Evolutionary conservation across 768 basidiomycete genomes (phyloP).

Genomic region (Crucibulum laeve): DNA sequence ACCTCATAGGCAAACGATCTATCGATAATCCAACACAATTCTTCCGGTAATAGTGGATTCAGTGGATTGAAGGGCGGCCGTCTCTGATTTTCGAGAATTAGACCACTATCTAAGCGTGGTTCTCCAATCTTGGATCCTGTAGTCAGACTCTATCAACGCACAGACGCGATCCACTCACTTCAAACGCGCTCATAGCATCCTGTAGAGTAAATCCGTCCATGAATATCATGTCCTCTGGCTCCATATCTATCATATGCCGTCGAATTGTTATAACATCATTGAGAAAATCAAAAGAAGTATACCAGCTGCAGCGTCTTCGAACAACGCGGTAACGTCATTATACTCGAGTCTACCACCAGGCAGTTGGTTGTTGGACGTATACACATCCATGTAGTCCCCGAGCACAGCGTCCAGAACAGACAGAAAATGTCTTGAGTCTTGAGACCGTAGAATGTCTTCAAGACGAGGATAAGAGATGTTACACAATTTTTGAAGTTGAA

Average conservation of each 20-base stretch:
- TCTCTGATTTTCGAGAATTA: conserved; percentile 39
- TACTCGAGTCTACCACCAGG: conserved; percentile 62
- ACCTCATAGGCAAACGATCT: conserved; percentile 77
- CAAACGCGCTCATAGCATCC: conserved; percentile 93
- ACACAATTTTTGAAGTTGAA: no score
- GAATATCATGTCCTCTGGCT: conserved; percentile 56
- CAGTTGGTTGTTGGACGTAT: conserved; percentile 19
- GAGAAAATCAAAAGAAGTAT: no score
- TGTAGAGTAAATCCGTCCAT: conserved; percentile 68
- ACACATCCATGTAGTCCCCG: conserved; percentile 7
- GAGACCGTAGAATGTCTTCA: not conserved
- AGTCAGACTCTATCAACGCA: conserved; percentile 6
- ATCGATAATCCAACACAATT: conserved; percentile 88
- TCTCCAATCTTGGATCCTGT: conserved; percentile 69
- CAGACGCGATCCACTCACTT: conserved; percentile 39
- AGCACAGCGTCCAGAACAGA: not conserved
- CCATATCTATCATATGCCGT: conserved; percentile 43
- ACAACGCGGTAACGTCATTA: conserved; percentile 57
- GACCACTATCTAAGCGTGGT: conserved; percentile 83
- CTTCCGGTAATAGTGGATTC: conserved; percentile 62
- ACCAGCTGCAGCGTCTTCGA: conserved; percentile 63
- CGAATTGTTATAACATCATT: not conserved
- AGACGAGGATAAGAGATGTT: no score
- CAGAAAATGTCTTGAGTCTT: not conserved
- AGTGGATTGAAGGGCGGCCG: conserved; percentile 59